Base-by-base conservation (phyloP, 1,284 basidiomycete genomes). In the Ceratobasidium sp. region DNA sequence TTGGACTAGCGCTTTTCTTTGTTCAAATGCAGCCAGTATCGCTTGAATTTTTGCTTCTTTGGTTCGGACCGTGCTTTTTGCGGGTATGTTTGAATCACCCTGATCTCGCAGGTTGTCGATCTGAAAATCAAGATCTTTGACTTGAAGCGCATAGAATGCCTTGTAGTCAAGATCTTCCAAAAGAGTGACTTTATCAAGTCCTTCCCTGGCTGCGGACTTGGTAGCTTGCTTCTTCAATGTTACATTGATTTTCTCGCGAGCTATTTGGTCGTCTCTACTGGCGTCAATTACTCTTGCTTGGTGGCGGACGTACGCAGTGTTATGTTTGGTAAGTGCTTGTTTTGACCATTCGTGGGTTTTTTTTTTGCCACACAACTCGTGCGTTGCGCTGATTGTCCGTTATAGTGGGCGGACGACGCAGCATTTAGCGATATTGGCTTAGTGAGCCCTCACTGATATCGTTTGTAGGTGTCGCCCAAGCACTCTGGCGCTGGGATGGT, bases 51-150 rank as follows among this genome's bases (percentile, higher is more conserved):
- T 58, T 42, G 68, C 68, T 1, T 40, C 13, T 42, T 70, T 56
- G 12, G 23, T 70, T 12, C 68, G 33, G n/a, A 58, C 23, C 15
- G 10, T 58, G 20, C 53, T 70, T 28, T 70, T 70, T 26, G n/a
- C 68, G 15, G 12, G 51, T 15, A 40, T 42, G 10, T 10, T 12
- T 12, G 12, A 12, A 9, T 70, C 68, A 23, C 46, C 51, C 5
- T 3, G 15, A 5, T 56, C 68, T 44, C 68, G 68, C 4, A 70
- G 51, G 39, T 42, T 70, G 53, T 70, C 53, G 9, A 70, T 70
- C 15, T 70, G 68, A 42, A 23, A 12, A 39, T 58, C 55, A 12
- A 70, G 23, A 18, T 70, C 68, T 20, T 42, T 13, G n/a, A 70
- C 15, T 23, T n/a, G 28, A 15, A 56, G 28, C 4, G 18, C 1